Conservation (phyloP, 148 eudicot genomes). For the Pouteria glomerata region DNA sequence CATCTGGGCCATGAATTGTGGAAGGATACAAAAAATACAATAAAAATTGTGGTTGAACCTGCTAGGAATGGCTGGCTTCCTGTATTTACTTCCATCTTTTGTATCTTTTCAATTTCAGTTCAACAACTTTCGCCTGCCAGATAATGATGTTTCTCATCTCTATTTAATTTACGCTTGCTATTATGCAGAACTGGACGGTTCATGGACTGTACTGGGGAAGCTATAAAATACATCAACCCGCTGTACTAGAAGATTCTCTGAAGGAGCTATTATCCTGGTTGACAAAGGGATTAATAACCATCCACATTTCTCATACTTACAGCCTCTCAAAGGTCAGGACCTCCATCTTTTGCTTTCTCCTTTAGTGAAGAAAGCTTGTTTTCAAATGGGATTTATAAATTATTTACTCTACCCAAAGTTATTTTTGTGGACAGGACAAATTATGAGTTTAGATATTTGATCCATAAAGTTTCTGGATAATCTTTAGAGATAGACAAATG, state of each 20-base stretch:
- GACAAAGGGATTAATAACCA: constrained; percentile 54
- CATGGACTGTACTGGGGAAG: constrained; percentile 99
- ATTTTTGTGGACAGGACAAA: neutral
- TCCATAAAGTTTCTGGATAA: neutral
- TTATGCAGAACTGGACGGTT: constrained; percentile 86
- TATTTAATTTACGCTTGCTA: constrained; percentile 5
- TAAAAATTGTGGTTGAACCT: neutral
- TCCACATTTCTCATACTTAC: constrained; percentile 65
- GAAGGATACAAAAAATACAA: neutral
- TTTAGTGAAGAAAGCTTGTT: neutral
- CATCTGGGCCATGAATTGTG: neutral
- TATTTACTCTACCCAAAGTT: neutral
- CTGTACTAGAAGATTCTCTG: constrained; percentile 63
- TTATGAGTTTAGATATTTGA: neutral
- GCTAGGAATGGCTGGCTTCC: neutral
- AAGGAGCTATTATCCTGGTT: constrained; percentile 80
- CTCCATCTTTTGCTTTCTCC: neutral
- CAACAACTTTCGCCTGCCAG: neutral
- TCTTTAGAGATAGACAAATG: neutral
- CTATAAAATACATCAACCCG: constrained; percentile 58
- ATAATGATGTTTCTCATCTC: neutral
- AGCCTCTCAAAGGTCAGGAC: constrained; percentile 62
- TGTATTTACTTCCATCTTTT: neutral
- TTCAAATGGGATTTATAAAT: neutral
- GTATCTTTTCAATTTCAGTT: neutral